A percentile compares a stretch with the other conserved stretches of the same genome.
phyloP scores from a whole-genome alignment of 179 eudicot species.

The Sideroxylon spinosum region DNA sequence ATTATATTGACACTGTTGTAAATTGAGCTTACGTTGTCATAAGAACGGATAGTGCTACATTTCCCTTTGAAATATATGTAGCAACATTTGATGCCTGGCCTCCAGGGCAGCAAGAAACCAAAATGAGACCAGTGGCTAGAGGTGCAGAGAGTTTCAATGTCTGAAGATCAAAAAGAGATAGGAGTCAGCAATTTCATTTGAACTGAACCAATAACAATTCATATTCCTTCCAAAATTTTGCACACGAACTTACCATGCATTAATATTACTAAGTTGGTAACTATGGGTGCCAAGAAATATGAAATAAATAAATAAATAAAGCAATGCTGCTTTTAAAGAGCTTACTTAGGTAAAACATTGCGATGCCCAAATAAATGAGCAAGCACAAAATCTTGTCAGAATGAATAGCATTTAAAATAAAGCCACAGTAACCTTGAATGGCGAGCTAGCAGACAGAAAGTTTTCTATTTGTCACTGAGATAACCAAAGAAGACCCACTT shows the following conservation, averaged over 20 bases:
- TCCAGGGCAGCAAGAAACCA: conserved; percentile 99
- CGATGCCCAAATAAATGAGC: neutral
- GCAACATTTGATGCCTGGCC: conserved; percentile 99
- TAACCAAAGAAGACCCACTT: conserved; percentile 2
- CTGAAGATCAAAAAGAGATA: conserved; percentile 37
- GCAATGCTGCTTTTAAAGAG: neutral
- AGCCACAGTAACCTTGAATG: neutral
- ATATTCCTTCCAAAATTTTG: neutral
- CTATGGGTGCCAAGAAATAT: neutral
- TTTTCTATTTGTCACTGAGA: conserved; percentile 2
- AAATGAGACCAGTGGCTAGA: conserved; percentile 96
- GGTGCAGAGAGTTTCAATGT: conserved; percentile 87
- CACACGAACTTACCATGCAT: neutral
- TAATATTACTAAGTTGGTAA: neutral
- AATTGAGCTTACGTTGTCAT: conserved; percentile 90
- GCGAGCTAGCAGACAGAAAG: neutral
- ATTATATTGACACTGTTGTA: neutral
- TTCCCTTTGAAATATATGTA: conserved; percentile 94
- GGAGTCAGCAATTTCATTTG: conserved; percentile 7
- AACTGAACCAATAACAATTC: conserved; percentile 5
- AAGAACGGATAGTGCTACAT: conserved; percentile 98
- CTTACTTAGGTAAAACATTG: neutral
- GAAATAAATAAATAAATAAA: neutral
- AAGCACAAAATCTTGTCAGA: neutral
- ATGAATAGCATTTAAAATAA: neutral